Evolutionary conservation across 805 yeast species (phyloP), one percentile per base, ranked within the genome.

Genomic region (Candida anglica): DNA sequence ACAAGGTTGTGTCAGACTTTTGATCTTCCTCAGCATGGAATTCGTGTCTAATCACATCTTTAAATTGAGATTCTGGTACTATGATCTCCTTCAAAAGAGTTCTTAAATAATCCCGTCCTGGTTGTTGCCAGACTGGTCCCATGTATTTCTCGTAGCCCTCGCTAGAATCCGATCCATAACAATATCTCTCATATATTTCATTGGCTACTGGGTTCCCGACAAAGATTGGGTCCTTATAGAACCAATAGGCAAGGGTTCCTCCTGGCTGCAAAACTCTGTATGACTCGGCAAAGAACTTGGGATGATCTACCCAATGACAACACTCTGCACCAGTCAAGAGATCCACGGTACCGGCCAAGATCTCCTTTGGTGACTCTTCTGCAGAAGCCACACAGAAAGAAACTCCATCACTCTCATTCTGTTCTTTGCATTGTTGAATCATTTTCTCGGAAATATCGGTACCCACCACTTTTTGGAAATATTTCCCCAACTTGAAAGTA

Each of bases 311-410:
- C 95, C 96, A 88, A 57, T 88, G 96, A n/a, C 73, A 77, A 38
- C 88, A 82, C 52, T 88, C 88, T 0, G 89, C 95, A n/a, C 81
- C 84, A 2, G 87, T 73, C 10, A 86, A 64, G 46, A 86, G 39
- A 50, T 83, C 94, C 6, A 78, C 73, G 0, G 75, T 53, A 7
- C 46, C 37, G 1, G 42, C 32, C 2, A 30, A 27, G 2, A 58
- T 46, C 2, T 29, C 31, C 2, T 9, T 10, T 2, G 67, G 64
- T 1, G 51, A 42, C 9, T 36, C 19, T 32, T 60, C 67, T 3
- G 53, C 65, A 1, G 55, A 39, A 0, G 57, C 58, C 3, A 41
- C 41, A 17, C 34, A 17, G 34, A 60, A 61, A 15, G 38, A 29
- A 13, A 60, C 41, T 3, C 37, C 36, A 9, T 27, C 36, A 10